phyloP scores from a whole-genome alignment of 306 rosid species.

The Acmispon strigosus region DNA sequence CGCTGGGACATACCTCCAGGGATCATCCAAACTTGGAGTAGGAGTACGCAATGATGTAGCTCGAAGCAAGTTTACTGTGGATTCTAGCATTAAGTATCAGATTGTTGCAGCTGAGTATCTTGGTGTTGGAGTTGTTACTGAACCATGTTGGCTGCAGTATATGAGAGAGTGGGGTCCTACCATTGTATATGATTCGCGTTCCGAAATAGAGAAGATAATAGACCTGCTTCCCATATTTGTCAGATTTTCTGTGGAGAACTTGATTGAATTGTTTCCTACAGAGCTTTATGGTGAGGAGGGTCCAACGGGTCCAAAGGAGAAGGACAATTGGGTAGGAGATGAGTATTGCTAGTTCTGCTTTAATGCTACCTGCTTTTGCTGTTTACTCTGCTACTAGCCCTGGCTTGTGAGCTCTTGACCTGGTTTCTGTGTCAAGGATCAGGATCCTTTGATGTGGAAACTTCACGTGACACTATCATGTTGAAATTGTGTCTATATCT shows the following conservation, averaged over 20 bases:
- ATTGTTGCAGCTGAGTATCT: slow-evolving; percentile 88
- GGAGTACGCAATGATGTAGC: slow-evolving; percentile 78
- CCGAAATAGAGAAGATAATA: slow-evolving; percentile 66
- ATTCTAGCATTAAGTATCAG: slow-evolving; percentile 64
- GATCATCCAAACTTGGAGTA: slow-evolving; percentile 65
- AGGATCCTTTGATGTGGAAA: no score
- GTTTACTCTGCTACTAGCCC: background rate
- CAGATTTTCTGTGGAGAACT: slow-evolving; percentile 73
- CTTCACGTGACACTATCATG: no score
- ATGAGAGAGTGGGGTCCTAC: slow-evolving; percentile 99
- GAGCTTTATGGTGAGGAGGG: slow-evolving; percentile 93
- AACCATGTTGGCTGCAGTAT: slow-evolving; percentile 92
- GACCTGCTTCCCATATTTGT: slow-evolving; percentile 70
- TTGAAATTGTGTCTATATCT: no score
- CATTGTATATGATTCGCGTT: slow-evolving; percentile 50
- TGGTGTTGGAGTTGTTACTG: slow-evolving; percentile 52
- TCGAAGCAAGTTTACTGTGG: slow-evolving; percentile 52
- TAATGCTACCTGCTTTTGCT: background rate
- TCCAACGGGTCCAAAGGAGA: slow-evolving; percentile 96
- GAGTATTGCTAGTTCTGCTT: slow-evolving; percentile 51
- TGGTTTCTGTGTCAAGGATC: no score
- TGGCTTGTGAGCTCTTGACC: no score
- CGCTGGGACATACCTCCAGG: slow-evolving; percentile 78
- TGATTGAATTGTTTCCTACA: slow-evolving; percentile 74
- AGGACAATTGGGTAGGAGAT: slow-evolving; percentile 84